A percentile compares a stretch with the other conserved stretches of the same genome.
These are phyloP conservation scores for Arthrobotrys conoides DNA, from an alignment of 2,329 filamentous ascomycete genomes.

Conservation along the genomic window DNA sequence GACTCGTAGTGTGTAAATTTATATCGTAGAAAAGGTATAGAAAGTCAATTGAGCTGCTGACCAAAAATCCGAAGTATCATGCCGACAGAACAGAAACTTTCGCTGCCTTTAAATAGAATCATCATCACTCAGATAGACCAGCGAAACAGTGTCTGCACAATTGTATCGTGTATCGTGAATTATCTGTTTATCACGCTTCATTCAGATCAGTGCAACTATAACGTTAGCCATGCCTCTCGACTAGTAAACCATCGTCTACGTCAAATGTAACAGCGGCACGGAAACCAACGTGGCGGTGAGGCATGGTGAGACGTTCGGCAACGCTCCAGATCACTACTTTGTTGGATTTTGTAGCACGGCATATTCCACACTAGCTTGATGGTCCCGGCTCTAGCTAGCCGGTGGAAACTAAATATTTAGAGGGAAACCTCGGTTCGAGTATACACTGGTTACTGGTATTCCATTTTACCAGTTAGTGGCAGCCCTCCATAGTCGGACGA, in stretches of 20 bases:
- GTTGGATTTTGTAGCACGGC: conserved; percentile 13
- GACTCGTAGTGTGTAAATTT: too few relatives aligned
- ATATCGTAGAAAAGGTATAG: too few relatives aligned
- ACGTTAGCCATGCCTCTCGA: neutral
- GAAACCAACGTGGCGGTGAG: neutral
- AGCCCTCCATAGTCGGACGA: too few relatives aligned
- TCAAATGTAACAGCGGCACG: conserved; percentile 20
- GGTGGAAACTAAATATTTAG: too few relatives aligned
- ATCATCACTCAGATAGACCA: too few relatives aligned
- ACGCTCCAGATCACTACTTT: neutral
- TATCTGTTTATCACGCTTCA: neutral
- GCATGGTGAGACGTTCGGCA: neutral
- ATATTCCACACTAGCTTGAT: neutral
- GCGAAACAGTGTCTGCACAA: too few relatives aligned
- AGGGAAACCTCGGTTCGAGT: too few relatives aligned
- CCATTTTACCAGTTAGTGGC: too few relatives aligned
- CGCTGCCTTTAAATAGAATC: too few relatives aligned
- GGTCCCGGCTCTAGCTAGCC: neutral
- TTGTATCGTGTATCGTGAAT: too few relatives aligned
- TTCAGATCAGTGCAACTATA: neutral
- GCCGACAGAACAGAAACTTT: too few relatives aligned
- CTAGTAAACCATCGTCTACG: neutral
- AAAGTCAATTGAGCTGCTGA: neutral
- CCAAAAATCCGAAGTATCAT: neutral
- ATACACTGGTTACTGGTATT: too few relatives aligned